Conservation (phyloP, 768 basidiomycete species). For the Russula vinacea region DNA sequence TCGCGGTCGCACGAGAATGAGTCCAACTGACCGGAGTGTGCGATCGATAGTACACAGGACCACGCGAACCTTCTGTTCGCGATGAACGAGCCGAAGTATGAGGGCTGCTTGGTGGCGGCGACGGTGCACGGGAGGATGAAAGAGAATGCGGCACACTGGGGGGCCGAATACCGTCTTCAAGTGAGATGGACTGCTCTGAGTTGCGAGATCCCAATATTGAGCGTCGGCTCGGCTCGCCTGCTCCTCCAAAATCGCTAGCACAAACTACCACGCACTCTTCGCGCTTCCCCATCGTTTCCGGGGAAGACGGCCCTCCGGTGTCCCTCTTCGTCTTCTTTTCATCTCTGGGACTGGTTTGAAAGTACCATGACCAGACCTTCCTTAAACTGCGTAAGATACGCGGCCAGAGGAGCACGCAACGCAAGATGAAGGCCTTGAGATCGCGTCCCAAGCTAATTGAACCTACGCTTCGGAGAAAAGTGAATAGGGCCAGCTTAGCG, state of each 20-base stretch:
- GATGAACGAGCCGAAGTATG: background rate
- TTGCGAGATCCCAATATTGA: background rate
- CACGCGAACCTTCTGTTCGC: background rate
- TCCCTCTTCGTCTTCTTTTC: background rate
- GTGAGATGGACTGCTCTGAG: background rate
- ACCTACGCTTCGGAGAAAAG: background rate
- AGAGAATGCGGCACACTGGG: background rate
- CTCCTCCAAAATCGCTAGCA: slow-evolving; percentile 1
- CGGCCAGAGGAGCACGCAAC: slow-evolving; percentile 1
- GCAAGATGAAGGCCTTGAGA: slow-evolving; percentile 10
- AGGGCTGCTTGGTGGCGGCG: background rate
- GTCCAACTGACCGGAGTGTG: background rate
- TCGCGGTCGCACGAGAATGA: slow-evolving; percentile 1
- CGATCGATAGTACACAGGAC: background rate
- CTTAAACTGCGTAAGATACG: background rate
- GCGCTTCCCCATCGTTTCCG: too few relatives aligned
- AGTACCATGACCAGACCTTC: slow-evolving; percentile 1
- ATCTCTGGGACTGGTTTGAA: background rate
- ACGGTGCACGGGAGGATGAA: background rate
- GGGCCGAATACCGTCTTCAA: background rate
- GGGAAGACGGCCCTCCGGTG: background rate
- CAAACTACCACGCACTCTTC: slow-evolving; percentile 3
- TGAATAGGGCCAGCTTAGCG: background rate
- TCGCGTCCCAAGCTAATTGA: background rate
- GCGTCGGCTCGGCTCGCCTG: background rate